Evolutionary conservation across 2,329 filamentous ascomycete species (phyloP), one percentile per base, ranked within the genome.

Genomic region (Botrytis porri): DNA sequence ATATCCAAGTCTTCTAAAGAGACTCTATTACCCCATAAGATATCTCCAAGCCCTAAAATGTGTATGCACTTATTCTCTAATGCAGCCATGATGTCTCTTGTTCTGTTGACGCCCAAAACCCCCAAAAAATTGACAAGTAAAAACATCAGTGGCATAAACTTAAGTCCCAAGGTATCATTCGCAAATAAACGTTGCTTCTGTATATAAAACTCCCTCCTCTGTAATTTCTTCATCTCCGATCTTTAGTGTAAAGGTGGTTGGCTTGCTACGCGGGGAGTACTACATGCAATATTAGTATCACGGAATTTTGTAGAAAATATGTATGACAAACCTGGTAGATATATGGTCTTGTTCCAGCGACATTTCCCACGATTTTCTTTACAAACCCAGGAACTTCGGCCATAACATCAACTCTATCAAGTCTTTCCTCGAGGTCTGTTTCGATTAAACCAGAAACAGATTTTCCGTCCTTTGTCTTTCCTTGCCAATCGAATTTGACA

Each of bases 141-240:
- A 37, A 63, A 43, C 60, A 39, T 62, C 48, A 71, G 29, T 54
- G 25, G 10, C 43, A 37, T 18, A 57, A 66, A 69, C 32, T 45
- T 35, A 29, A 51, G 14, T 62, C 57, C 63, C n/a, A 35, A 43
- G 43, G 43, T 66, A 71, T 71, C 60, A 79, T 77, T 71, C 91
- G 70, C 92, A 94, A 83, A 99, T 97, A 85, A 98, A 99, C n/a
- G 95, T 98, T 4, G 96, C 94, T 84, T 99, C 96, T 73, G 88
- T 89, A 83, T 97, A 97, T 71, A 97, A 84, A 64, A 84, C 85
- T 65, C 96, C 96, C 80, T 94, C 86, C 82, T 98, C 95, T 29
- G 87, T 85, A 75, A 90, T 88, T 79, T 95, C 92, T 79, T 93
- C 87, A 73, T 94, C 94, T 66, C 93, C 94, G 76, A 95, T 87